Conservation (phyloP, 345 rosid genomes). For the Linum lewisii region DNA sequence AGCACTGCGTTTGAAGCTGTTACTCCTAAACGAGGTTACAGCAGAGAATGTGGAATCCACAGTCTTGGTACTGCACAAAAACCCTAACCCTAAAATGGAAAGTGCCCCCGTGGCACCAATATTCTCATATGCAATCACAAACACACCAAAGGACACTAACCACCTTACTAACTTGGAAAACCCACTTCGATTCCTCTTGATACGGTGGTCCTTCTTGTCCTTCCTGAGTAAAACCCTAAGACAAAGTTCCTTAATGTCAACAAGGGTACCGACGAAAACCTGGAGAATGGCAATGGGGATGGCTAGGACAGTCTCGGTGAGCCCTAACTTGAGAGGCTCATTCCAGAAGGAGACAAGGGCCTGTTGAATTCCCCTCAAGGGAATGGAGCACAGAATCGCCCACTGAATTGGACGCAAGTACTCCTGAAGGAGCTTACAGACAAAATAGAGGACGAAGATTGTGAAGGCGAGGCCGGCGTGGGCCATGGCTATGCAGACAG, state of each 20-base stretch:
- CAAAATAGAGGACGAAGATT: constrained; percentile 53
- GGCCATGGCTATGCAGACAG: constrained; percentile 94
- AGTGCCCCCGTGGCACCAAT: constrained; percentile 63
- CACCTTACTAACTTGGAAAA: constrained; percentile 63
- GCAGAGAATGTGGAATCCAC: constrained; percentile 62
- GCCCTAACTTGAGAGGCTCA: constrained; percentile 64
- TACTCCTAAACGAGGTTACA: constrained; percentile 52
- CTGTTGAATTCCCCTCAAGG: constrained; percentile 74
- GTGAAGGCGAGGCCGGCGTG: constrained; percentile 83
- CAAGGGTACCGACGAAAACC: constrained; percentile 60
- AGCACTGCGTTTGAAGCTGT: constrained; percentile 48
- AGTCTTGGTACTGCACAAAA: constrained; percentile 48
- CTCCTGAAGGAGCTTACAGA: constrained; percentile 66
- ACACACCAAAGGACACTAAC: constrained; percentile 72
- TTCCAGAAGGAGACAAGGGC: constrained; percentile 85
- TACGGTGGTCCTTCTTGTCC: constrained; percentile 14
- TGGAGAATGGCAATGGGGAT: constrained; percentile 65
- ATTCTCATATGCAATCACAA: constrained; percentile 68
- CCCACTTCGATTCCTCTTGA: constrained; percentile 36
- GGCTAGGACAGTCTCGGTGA: constrained; percentile 88
- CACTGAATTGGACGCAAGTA: constrained; percentile 88
- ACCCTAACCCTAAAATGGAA: constrained; percentile 52
- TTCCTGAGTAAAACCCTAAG: constrained; percentile 43
- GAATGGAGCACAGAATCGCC: constrained; percentile 92
- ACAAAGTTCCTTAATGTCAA: constrained; percentile 57